Evolutionary conservation across 345 rosid species (phyloP), one percentile per base, ranked within the genome.

Genomic region (Kandelia obovata): DNA sequence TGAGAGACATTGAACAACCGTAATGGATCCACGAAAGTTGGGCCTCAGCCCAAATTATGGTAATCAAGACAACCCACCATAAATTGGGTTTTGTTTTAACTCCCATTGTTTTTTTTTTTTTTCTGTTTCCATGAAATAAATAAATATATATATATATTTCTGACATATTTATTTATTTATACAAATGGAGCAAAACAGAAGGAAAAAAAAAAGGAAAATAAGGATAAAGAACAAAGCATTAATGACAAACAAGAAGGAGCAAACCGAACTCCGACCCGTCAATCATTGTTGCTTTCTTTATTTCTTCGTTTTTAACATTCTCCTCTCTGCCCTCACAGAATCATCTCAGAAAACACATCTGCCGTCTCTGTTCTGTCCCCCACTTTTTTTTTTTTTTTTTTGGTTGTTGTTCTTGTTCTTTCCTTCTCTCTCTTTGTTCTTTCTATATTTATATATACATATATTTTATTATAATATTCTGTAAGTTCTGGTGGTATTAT

Each of bases 131-230:
- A 7, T 9, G 9, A 37, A 37, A 37, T 21, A 21, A 21, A 21
- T 21, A 21, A 21, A 21, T 21, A 10, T 11, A 25, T 1, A 15
- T 21, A 20, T 7, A 0, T n/a, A 2, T 32, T 55, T 0, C 53
- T 23, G 17, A 17, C 47, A 43, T 43, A 11, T 43, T 43, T 13
- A 43, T 43, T 43, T 15, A 15, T 11, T 13, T 11, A 13, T 43
- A 31, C 57, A 55, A 66, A 25, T 53, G 64, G 65, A 73, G 68
- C 26, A 58, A 49, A 51, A 56, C 59, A 21, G 73, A 57, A n/a
- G 46, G 30, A 28, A 69, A 49, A 21, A 21, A 21, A 21, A 73
- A 0, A 32, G 7, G 11, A 15, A 26, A 20, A 31, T 31, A 31
- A 4, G 15, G 25, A 35, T 34, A 35, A 58, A 26, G 17, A 21